Evolutionary conservation across 2,329 filamentous ascomycete species (phyloP), one percentile per base, ranked within the genome.

Genomic region (Clonostachys chloroleuca): DNA sequence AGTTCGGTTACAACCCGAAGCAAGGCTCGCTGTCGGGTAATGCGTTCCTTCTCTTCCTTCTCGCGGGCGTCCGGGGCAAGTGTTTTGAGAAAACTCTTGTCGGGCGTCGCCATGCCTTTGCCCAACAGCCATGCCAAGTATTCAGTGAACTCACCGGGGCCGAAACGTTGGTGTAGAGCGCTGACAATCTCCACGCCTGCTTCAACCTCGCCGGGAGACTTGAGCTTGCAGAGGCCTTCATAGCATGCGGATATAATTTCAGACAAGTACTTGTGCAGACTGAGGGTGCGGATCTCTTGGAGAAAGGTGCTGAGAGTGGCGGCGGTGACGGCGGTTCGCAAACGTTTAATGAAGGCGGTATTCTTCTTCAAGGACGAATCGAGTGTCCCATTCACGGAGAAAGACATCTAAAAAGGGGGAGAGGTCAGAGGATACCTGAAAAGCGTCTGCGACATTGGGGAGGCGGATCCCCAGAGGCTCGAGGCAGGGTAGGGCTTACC

Each of bases 311-410:
- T 75, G 47, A 92, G 83, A 47, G 87, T 89, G 48, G 90, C 77
- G 43, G 89, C 73, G 53, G 87, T 92, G 53, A 97, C 85, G 50
- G 90, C 89, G 49, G 92, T 96, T 57, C 92, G 89, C 47, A 97
- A 78, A 60, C 92, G 89, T 70, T 96, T 96, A 63, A 97, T 97
- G 67, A 97, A 96, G 55, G 92, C 91, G 5, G 92, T 97, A 60
- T 97, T 97, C 75, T 96, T 97, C 73, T 96, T 96, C 66, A 97
- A 78, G 45, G 92, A 94, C 45, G 92, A 96, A 68, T 97, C 92
- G 61, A 97, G 85, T 33, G 88, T 87, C 61, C 81, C 80, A 66
- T 82, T 84, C 56, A 94, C 84, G 46, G 81, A 70, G 61, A 95
- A 95, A 90, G 52, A 95, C 72, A 73, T 89, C 91, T 95, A 47